These are phyloP conservation scores for Sclerotinia sclerotiorum DNA, from an alignment of 2,329 filamentous ascomycete species.

Conservation along the genomic window DNA sequence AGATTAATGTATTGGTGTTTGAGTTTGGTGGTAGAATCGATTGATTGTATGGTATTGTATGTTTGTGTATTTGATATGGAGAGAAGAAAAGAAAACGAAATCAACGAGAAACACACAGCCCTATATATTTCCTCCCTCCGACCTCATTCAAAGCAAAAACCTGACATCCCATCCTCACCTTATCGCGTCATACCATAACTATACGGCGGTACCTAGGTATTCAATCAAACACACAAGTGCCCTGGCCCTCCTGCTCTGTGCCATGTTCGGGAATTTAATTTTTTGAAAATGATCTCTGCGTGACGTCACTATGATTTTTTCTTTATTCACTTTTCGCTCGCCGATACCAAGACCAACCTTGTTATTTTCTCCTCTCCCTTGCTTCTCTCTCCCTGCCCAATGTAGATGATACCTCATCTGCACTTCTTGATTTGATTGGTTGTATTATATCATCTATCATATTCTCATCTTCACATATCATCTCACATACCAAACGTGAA, in stretches of 20 bases:
- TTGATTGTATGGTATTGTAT: constrained; percentile 2
- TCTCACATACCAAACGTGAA: too few species aligned
- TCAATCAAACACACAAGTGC: not conserved
- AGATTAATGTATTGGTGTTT: not conserved
- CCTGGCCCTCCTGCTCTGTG: not conserved
- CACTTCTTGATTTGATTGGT: not conserved
- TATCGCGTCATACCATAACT: constrained; percentile 18
- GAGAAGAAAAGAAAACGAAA: not conserved
- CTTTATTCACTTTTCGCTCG: not conserved
- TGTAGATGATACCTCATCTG: not conserved
- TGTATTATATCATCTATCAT: not conserved
- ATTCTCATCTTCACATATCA: not conserved
- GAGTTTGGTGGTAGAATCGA: not conserved
- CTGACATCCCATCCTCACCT: not conserved
- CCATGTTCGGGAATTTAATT: constrained; percentile 2
- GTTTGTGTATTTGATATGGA: constrained; percentile 9
- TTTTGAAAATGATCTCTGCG: not conserved
- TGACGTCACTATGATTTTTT: constrained; percentile 10
- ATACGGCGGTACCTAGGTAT: not conserved
- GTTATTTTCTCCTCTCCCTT: not conserved
- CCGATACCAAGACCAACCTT: not conserved
- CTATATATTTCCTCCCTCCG: constrained; percentile 3
- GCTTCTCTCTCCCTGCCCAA: not conserved
- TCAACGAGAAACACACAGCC: not conserved
- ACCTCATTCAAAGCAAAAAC: not conserved